Conservation (phyloP, 352 stramenopile genomes). For the Globisporangium lucens region DNA sequence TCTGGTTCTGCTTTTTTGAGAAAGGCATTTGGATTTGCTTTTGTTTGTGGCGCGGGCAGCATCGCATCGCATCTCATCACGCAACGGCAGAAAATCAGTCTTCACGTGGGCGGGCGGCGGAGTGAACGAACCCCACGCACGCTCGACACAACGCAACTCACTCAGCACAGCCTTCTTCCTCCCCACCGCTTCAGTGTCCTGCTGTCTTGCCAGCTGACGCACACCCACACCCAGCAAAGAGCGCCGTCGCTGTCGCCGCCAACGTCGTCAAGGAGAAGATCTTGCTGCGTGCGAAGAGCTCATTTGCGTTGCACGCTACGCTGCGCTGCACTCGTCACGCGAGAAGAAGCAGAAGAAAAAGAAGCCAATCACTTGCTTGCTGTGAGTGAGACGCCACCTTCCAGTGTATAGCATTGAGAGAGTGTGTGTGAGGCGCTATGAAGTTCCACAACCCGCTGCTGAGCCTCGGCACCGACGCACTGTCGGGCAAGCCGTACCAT, state of each 20-base stretch:
- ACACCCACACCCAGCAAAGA: background rate
- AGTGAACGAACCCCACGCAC: background rate
- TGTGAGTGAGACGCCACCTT: background rate
- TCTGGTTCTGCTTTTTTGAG: slow-evolving; percentile 2
- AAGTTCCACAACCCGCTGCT: slow-evolving; percentile 73
- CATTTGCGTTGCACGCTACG: background rate
- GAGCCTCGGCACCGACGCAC: slow-evolving; percentile 77
- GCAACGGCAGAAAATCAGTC: background rate
- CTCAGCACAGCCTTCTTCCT: background rate
- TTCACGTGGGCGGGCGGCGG: background rate
- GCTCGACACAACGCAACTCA: background rate
- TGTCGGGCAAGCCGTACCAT: slow-evolving; percentile 83
- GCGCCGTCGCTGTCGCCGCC: too few species aligned
- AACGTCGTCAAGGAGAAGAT: background rate
- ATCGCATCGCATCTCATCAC: background rate
- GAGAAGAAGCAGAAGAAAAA: background rate
- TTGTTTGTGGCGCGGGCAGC: background rate
- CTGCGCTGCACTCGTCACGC: background rate
- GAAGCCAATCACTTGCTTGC: background rate
- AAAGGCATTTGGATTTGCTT: slow-evolving; percentile 4
- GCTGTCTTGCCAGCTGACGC: background rate
- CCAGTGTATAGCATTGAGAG: background rate
- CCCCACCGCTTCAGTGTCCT: background rate
- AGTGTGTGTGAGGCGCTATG: slow-evolving; percentile 28
- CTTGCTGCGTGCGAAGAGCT: background rate